Conservation (phyloP, 352 stramenopile species). For the Phytophthora pluvialis region DNA sequence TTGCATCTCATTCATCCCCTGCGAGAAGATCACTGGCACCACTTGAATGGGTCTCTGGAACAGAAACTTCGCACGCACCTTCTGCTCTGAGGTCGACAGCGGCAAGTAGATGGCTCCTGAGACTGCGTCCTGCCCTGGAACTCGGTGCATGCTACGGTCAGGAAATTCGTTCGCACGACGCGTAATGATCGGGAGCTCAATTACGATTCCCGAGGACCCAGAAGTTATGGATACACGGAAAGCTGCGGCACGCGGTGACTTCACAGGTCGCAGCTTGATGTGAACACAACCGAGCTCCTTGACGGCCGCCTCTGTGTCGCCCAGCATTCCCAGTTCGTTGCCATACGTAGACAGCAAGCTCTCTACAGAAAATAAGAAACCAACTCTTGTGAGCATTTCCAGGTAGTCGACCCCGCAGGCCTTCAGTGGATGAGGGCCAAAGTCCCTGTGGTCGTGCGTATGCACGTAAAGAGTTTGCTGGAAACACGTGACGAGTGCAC, state of each 20-base stretch:
- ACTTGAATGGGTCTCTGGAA: conserved; percentile 66
- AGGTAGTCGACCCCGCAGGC: conserved; percentile 65
- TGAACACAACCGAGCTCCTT: conserved; percentile 71
- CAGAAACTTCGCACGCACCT: conserved; percentile 60
- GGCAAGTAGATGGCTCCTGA: conserved; percentile 76
- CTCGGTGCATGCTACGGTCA: conserved; percentile 71
- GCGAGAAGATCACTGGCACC: conserved; percentile 83
- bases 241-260: conserved; percentile 60
- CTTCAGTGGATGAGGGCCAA: conserved; percentile 44
- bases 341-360: conserved; percentile 87
- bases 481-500: conserved; percentile 84
- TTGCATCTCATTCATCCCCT: conserved; percentile 95
- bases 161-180: conserved; percentile 44
- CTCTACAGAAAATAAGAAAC: conserved; percentile 87
- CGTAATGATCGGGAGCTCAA: conserved; percentile 81
- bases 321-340: conserved; percentile 86
- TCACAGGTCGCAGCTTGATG: conserved; percentile 76
- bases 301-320: conserved; percentile 83
- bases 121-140: conserved; percentile 76
- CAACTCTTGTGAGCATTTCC: conserved; percentile 69
- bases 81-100: conserved; percentile 53
- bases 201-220: conserved; percentile 58
- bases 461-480: conserved; percentile 87
- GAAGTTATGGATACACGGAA: conserved; percentile 81
- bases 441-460: conserved; percentile 55